A percentile compares a stretch with the other conserved stretches of the same genome.
phyloP scores from a whole-genome alignment of 2,329 filamentous ascomycete genomes.

The Penicillium decumbens region DNA sequence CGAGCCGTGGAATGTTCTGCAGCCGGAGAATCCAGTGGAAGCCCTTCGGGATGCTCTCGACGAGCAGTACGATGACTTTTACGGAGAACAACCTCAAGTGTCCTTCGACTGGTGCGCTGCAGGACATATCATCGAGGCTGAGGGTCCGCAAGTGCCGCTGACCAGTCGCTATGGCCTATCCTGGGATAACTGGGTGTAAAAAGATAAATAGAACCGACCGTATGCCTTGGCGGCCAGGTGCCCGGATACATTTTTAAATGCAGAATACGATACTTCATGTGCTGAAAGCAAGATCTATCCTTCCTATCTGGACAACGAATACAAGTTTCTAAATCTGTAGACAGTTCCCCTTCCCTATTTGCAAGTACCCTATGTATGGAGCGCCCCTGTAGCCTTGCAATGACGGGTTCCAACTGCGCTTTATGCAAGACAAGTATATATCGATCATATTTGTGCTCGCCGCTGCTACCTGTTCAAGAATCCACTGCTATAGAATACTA shows the following conservation, averaged over 20 bases:
- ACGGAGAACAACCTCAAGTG: slow-evolving; percentile 30
- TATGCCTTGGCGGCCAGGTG: background rate
- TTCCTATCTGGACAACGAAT: no score
- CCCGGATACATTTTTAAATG: background rate
- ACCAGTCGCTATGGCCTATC: slow-evolving; percentile 18
- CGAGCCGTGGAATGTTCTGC: slow-evolving; percentile 37
- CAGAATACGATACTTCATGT: background rate
- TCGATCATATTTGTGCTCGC: no score
- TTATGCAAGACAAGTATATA: no score
- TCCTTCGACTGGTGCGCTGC: slow-evolving; percentile 34
- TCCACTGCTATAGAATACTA: no score
- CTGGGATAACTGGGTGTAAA: slow-evolving; percentile 25
- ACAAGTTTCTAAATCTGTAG: no score
- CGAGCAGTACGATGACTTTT: slow-evolving; percentile 31
- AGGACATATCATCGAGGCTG: slow-evolving; percentile 35
- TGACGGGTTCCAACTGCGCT: no score
- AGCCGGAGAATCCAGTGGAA: slow-evolving; percentile 28
- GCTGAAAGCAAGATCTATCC: background rate
- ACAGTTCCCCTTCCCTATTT: no score
- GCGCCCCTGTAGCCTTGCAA: no score
- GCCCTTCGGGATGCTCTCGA: slow-evolving; percentile 33
- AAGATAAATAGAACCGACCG: background rate
- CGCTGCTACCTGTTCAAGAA: no score
- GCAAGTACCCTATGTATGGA: no score
- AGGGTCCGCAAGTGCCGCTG: slow-evolving; percentile 31